A percentile compares a stretch with the other conserved stretches of the same genome.
phyloP scores from a whole-genome alignment of 2,329 filamentous ascomycete genomes.

The Pezicula neosporulosa region DNA sequence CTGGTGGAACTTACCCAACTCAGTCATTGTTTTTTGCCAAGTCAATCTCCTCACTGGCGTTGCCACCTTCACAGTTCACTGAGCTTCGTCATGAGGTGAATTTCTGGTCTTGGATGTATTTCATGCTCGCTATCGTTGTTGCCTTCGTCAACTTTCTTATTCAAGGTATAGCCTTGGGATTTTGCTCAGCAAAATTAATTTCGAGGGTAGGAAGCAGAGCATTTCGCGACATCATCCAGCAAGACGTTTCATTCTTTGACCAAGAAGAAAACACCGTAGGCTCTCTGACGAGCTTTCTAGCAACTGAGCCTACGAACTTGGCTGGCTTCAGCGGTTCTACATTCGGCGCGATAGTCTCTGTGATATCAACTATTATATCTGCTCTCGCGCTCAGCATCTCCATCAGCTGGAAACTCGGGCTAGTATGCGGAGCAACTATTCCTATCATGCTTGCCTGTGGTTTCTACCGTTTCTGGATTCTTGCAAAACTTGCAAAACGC shows the following conservation, averaged over 20 bases:
- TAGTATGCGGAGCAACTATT: constrained; percentile 77
- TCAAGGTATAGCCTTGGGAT: constrained; percentile 75
- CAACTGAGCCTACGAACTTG: constrained; percentile 66
- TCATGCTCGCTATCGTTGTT: constrained; percentile 76
- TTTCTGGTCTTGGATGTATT: constrained; percentile 87
- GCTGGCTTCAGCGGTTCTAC: constrained; percentile 82
- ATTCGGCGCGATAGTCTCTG: constrained; percentile 78
- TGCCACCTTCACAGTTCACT: constrained; percentile 35
- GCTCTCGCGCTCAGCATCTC: constrained; percentile 65
- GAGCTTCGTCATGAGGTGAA: constrained; percentile 67
- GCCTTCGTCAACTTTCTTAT: constrained; percentile 65
- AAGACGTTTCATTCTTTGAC: constrained; percentile 93
- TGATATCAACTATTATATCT: constrained; percentile 70
- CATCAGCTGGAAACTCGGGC: constrained; percentile 82
- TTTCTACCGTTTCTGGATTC: constrained; percentile 84
- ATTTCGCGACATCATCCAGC: constrained; percentile 84
- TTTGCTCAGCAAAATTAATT: constrained; percentile 79
- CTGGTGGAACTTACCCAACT: constrained; percentile 75
- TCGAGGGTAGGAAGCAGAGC: constrained; percentile 77
- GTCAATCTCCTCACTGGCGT: constrained; percentile 68
- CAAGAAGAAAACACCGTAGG: constrained; percentile 84
- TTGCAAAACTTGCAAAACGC: constrained; percentile 73
- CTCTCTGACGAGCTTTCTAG: constrained; percentile 82
- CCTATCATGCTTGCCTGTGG: constrained; percentile 76
- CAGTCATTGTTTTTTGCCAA: constrained; percentile 86